Conservation (phyloP, 2,329 filamentous ascomycete species). For the Alternaria triticina region DNA sequence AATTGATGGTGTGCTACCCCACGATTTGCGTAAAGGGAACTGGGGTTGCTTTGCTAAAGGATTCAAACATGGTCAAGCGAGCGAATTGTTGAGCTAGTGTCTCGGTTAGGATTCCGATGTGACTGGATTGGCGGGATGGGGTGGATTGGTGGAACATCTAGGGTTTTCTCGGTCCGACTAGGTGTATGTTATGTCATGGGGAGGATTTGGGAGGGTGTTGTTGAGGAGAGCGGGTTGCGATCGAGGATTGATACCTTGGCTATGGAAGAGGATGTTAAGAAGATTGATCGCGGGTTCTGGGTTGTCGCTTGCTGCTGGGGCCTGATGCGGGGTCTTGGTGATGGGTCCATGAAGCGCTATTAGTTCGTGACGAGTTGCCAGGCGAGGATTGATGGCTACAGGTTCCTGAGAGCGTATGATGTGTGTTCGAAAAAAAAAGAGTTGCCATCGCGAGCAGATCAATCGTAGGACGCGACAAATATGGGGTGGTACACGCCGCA, state of each 20-base stretch:
- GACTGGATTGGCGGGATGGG: background rate
- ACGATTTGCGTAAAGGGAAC: conserved; percentile 27
- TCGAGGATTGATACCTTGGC: background rate
- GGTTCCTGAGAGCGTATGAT: background rate
- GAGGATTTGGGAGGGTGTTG: background rate
- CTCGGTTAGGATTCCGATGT: background rate
- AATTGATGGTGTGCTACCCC: conserved; percentile 17
- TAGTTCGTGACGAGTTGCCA: background rate
- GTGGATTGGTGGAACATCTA: conserved; percentile 14
- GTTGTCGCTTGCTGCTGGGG: background rate
- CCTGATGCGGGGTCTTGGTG: background rate
- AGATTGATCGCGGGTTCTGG: background rate
- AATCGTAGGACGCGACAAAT: background rate
- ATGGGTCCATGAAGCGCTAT: background rate
- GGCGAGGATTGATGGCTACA: background rate
- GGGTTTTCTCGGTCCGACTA: conserved; percentile 3
- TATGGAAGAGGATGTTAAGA: background rate
- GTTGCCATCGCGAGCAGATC: background rate
- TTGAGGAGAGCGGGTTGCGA: background rate
- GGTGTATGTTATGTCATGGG: background rate
- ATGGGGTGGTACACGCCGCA: background rate
- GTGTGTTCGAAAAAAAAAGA: too few relatives aligned
- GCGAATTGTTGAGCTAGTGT: background rate
- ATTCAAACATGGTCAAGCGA: conserved; percentile 9
- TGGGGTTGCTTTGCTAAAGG: conserved; percentile 12